Evolutionary conservation across 768 basidiomycete species (phyloP), one percentile per base, ranked within the genome.

Genomic region (Termitomyces sp.): DNA sequence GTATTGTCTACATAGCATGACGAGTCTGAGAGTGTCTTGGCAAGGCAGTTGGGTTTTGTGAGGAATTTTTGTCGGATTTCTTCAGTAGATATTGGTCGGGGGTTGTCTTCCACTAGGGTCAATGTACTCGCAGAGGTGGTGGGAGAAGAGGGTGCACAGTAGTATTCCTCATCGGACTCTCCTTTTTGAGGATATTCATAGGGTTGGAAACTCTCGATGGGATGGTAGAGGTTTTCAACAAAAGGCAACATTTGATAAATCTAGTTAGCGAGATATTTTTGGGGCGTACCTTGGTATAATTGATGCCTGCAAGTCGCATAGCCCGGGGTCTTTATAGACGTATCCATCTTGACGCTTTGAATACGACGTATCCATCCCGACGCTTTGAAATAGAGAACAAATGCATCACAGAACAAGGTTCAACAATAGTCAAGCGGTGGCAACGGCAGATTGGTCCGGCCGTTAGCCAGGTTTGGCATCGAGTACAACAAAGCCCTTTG

Each of bases 21-120:
- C 32, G 35, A 25, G 17, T 25, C 32, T 14, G 57, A 27, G 30
- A 27, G 30, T 8, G 37, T 17, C 27, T 16, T 23, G 27, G 39
- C 25, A 27, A 42, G 25, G n/a, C 19, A n/a, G 25, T 58, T 56
- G 19, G 44, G 52, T 32, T 55, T 63, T 27, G 55, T 46, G 21
- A 53, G 17, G 35, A 63, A 63, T 42, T 61, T 35, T n/a, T 47
- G 34, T 25, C 43, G 54, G 39, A 63, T 49, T 8, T 61, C 21
- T 17, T 49, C 34, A 25, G 23, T 23, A 27, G 43, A 44, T 27
- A 44, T 14, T 17, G 7, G 25, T 25, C 11, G 14, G 3, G 16
- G 23, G 23, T 34, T 56, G 17, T 61, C 56, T 28, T 61, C 63
- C 19, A 61, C 62, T 16, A 57, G 42, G 17, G 46, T 46, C 12